Conservation (phyloP, 1,284 basidiomycete species). For the Heterobasidion annosum region DNA sequence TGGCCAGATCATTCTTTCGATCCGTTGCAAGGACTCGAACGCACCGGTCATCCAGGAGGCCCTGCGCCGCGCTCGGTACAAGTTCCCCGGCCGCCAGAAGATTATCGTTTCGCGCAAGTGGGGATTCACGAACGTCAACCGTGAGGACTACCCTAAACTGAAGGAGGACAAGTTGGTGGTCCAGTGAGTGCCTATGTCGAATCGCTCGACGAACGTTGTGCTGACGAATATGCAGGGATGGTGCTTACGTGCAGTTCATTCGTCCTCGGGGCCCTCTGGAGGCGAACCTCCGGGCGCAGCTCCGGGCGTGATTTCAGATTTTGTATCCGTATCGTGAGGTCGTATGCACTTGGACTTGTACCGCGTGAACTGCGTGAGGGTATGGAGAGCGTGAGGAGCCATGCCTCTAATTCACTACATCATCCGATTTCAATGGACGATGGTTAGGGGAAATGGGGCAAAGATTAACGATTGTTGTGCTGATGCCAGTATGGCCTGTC, state of each 20-base stretch:
- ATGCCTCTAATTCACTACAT: conserved; percentile 69
- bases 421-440: conserved; percentile 49
- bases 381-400: neutral
- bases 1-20: conserved; percentile 94
- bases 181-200: conserved; percentile 48
- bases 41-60: conserved; percentile 92
- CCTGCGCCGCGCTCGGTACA: conserved; percentile 95
- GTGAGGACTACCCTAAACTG: conserved; percentile 83
- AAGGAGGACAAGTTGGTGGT: conserved; percentile 86
- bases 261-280: conserved; percentile 81
- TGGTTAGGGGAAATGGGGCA: conserved; percentile 79
- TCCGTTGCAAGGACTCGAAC: conserved; percentile 89
- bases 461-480: conserved; percentile 34
- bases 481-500: neutral
- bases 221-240: conserved; percentile 45
- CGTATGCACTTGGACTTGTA: conserved; percentile 1
- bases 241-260: conserved; percentile 86
- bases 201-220: neutral
- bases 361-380: conserved; percentile 9
- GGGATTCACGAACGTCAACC: conserved; percentile 96
- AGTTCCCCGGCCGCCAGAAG: conserved; percentile 99
- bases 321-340: conserved; percentile 6
- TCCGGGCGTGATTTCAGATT: conserved; percentile 39
- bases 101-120: conserved; percentile 97
- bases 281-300: conserved; percentile 78